Base-by-base conservation (phyloP, 371 early-diverging fungal species). In the Rhizopus arrhizus region DNA sequence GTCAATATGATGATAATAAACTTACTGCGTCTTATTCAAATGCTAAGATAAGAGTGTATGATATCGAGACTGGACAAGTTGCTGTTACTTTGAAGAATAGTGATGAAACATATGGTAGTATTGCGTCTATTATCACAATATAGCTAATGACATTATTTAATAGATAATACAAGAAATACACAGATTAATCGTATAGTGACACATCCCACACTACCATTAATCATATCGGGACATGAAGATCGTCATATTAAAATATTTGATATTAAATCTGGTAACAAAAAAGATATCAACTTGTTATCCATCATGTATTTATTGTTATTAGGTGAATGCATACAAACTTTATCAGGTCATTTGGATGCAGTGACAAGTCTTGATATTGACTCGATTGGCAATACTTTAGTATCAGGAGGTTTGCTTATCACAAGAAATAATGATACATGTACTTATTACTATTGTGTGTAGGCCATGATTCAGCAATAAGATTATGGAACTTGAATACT, bases 171-270 rank as follows among this genome's bases (percentile, higher is more conserved):
- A 11, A 15, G 70, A 9, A 62, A 61, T 8, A 89, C 92, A 13
- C 94, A 93, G 72, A 89, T 93, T 75, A 95, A 93, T 72, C 72
- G 79, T 53, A 69, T 93, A 15, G 70, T 89, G 4, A 68, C 85
- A 15, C 94, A 95, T 70, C 91, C 93, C 16, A 90, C 89, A 0
- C 62, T 89, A 65, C 85, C 92, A 3, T 45, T 91, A 41, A 64
- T 89, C 16, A 77, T 92, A 29, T 83, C 93, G 3, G 94, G 85
- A 10, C 90, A 91, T 70, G 94, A 93, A 64, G 93, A 95, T 69
- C 68, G 85, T 28, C 81, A 81, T 43, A 85, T 95, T 47, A 81
- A 92, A 61, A 83, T 91, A 49, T 93, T 83, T 74, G 94, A 95
- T 66, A 40, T 88, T 5, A 87, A 85, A 46, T 75, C 83, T 36